These are phyloP conservation scores for Naganishia friedmannii DNA, from an alignment of 768 basidiomycete genomes.

Conservation along the genomic window DNA sequence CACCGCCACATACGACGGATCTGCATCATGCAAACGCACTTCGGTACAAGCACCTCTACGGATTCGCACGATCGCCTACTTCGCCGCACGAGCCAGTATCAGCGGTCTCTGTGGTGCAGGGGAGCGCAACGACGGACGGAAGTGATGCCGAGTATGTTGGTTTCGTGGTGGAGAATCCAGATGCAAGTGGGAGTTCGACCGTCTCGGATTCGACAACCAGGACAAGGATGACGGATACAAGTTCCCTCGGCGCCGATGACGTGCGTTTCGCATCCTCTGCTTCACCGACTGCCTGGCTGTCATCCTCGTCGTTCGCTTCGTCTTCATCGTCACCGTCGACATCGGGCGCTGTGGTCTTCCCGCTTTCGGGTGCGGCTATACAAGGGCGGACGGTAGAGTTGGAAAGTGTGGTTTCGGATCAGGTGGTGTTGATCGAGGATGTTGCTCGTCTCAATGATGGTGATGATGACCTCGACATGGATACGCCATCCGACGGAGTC, in stretches of 20 bases:
- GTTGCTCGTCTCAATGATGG: too few relatives aligned
- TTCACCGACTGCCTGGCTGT: neutral
- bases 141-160: neutral
- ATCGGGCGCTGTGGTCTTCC: neutral
- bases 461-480: too few relatives aligned
- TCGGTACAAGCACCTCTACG: constrained; percentile 17
- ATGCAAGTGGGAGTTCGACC: neutral
- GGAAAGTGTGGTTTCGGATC: too few relatives aligned
- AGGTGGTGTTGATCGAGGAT: too few relatives aligned
- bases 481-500: too few relatives aligned
- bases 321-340: neutral
- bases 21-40: constrained; percentile 2
- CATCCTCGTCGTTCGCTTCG: neutral
- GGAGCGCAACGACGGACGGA: neutral
- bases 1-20: neutral
- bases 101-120: neutral
- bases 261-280: neutral
- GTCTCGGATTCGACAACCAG: neutral
- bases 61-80: neutral
- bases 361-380: too few relatives aligned
- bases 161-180: constrained; percentile 2
- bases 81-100: neutral
- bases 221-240: neutral
- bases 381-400: too few relatives aligned
- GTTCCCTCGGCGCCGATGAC: neutral